Conservation (phyloP, 345 rosid genomes). For the Syzygium aqueum region DNA sequence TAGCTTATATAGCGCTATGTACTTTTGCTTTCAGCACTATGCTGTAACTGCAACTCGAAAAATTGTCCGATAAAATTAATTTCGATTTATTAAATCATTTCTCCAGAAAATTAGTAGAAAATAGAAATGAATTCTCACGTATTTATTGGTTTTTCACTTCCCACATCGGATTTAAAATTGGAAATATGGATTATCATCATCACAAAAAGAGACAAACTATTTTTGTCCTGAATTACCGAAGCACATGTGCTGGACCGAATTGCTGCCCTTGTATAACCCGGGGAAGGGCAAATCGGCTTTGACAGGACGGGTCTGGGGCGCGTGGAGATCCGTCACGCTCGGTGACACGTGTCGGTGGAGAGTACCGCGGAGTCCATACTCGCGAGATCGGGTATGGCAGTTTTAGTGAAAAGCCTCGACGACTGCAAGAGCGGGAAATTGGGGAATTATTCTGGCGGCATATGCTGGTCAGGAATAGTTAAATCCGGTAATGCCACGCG, state of each 20-base stretch:
- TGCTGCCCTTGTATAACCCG: not conserved
- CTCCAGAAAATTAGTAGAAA: accelerated
- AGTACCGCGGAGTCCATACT: not conserved
- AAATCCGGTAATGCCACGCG: not conserved
- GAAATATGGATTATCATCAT: not conserved
- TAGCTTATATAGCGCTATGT: not conserved
- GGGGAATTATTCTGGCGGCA: not conserved
- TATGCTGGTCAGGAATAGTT: not conserved
- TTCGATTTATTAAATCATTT: not conserved
- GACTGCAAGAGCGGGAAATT: not conserved
- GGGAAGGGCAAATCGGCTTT: not conserved
- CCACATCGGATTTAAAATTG: not conserved
- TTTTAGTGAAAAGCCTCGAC: not conserved
- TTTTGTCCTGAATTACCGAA: not conserved
- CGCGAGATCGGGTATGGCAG: not conserved
- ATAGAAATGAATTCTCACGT: not conserved
- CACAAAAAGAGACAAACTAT: not conserved
- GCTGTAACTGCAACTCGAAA: accelerated
- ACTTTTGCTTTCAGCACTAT: accelerated
- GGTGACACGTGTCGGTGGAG: not conserved
- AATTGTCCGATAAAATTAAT: accelerated
- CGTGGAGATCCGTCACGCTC: not conserved
- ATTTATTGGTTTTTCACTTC: not conserved
- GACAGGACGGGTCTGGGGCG: not conserved
- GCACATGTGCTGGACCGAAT: not conserved